Evolutionary conservation across 106 monocot species (phyloP).

Genomic region (Phalaenopsis aphrodite): DNA sequence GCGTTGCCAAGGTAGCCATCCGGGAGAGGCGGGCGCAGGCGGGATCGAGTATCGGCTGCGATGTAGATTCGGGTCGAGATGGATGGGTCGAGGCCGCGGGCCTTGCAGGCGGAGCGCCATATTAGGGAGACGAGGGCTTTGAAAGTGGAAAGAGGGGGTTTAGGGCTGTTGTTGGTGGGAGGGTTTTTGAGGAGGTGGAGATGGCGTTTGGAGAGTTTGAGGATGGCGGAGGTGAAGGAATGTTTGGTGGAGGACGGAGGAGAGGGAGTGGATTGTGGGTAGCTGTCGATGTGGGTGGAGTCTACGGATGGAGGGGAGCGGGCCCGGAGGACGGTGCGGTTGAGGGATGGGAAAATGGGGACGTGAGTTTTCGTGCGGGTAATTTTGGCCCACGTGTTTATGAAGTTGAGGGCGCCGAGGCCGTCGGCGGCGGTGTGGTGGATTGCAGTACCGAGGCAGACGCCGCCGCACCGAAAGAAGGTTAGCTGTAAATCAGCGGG

Average conservation of each 20-base stretch:
- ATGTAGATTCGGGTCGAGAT: conserved; percentile 30
- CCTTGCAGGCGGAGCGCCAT: conserved; percentile 49
- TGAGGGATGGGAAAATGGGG: conserved; percentile 21
- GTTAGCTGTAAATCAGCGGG: conserved; percentile 32
- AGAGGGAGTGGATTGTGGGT: background rate
- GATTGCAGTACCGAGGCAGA: conserved; percentile 30
- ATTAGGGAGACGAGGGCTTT: conserved; percentile 31
- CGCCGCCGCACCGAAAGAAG: conserved; percentile 53
- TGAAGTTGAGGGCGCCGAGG: conserved; percentile 32
- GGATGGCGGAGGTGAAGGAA: conserved; percentile 13
- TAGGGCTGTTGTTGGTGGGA: too few relatives aligned
- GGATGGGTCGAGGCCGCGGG: conserved; percentile 20
- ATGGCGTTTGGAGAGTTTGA: conserved; percentile 34
- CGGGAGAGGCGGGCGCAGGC: conserved; percentile 41
- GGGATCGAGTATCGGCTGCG: conserved; percentile 23
- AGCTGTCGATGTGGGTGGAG: conserved; percentile 33
- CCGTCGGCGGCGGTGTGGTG: conserved; percentile 57
- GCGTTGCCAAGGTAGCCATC: conserved; percentile 42
- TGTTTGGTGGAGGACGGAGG: background rate
- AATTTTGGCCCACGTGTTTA: conserved; percentile 47
- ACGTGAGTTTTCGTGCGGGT: conserved; percentile 14
- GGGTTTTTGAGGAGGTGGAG: conserved; percentile 25
- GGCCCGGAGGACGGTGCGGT: conserved; percentile 44
- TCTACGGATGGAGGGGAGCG: conserved; percentile 20
- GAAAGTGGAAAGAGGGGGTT: conserved; percentile 25